Conservation (phyloP, 2,329 filamentous ascomycete species). For the Ceratocystis harringtonii region DNA sequence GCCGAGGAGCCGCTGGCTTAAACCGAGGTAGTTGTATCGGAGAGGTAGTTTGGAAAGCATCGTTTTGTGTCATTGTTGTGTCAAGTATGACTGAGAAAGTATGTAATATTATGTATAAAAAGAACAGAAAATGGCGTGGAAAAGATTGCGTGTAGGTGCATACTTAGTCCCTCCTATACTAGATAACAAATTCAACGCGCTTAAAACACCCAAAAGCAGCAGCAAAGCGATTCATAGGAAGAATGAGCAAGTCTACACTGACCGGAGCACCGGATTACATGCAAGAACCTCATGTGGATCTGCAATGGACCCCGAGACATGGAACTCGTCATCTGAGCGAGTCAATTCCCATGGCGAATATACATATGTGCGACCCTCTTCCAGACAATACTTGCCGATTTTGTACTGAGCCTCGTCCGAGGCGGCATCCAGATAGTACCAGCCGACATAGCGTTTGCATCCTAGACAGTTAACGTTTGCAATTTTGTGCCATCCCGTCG, state of each 20-base stretch:
- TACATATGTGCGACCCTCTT: conserved; percentile 28
- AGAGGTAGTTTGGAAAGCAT: not conserved
- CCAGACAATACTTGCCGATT: conserved; percentile 52
- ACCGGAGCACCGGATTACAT: no score
- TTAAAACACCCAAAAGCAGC: not conserved
- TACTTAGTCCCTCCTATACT: not conserved
- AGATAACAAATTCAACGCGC: not conserved
- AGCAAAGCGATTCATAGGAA: not conserved
- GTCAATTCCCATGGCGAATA: conserved; percentile 4
- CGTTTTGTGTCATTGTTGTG: not conserved
- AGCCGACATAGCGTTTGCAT: conserved; percentile 44
- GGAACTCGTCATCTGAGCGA: not conserved
- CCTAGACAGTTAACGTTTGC: conserved; percentile 45
- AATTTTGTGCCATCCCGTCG: conserved; percentile 48
- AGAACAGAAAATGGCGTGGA: not conserved
- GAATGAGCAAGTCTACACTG: not conserved
- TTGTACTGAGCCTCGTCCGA: conserved; percentile 49
- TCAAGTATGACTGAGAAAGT: not conserved
- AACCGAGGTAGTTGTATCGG: conserved; percentile 3
- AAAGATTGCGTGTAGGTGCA: not conserved
- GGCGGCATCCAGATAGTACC: conserved; percentile 53
- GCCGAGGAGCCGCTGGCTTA: conserved; percentile 60
- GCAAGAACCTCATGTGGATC: no score
- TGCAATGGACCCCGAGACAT: not conserved
- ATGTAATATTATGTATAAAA: not conserved